Base-by-base conservation (phyloP, 306 rosid genomes). In the Vigna nakashimae region DNA sequence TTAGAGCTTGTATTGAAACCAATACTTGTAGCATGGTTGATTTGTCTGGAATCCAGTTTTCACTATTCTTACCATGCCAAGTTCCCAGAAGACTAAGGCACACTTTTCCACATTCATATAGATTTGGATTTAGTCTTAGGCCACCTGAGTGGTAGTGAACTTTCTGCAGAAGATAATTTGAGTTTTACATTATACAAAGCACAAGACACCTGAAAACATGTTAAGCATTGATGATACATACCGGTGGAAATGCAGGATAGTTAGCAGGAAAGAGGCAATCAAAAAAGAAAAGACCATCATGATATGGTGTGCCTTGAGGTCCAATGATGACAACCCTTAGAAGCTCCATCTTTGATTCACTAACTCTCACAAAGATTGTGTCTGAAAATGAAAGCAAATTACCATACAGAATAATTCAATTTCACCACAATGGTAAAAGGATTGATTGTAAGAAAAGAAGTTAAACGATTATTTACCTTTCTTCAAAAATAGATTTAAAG, bases 11-110 rank as follows among this genome's bases (percentile, higher is more conserved):
- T 34, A 92, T 87, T 60, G 97, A 92, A 72, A 92, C 94, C 88
- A 92, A 83, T 69, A 92, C 97, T 83, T 92, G 97, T 30, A 92
- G 89, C 97, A 92, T 92, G 74, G 95, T 92, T 63, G 97, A 92
- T 65, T 82, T 82, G 24, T 85, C 89, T 5, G 93, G 78, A 62
- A 88, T 74, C 97, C 97, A 92, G 77, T 87, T 92, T 79, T 92
- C 97, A 8, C 51, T 84, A 22, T 76, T 82, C 53, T 34, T 78
- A 62, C 97, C 96, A 62, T 66, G 82, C 95, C 97, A 92, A 7
- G 97, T 92, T 60, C 96, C 97, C 74, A 92, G 71, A 69, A 92
- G 97, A 82, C 95, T 92, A 14, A 92, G 91, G 87, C 97, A 90
- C 34, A 92, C 97, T 84, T 84, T 92, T 75, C 97, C 97, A 82